Evolutionary conservation across 495 filamentous ascomycete genomes (phyloP).

Genomic region (Cladorrhinum samala): DNA sequence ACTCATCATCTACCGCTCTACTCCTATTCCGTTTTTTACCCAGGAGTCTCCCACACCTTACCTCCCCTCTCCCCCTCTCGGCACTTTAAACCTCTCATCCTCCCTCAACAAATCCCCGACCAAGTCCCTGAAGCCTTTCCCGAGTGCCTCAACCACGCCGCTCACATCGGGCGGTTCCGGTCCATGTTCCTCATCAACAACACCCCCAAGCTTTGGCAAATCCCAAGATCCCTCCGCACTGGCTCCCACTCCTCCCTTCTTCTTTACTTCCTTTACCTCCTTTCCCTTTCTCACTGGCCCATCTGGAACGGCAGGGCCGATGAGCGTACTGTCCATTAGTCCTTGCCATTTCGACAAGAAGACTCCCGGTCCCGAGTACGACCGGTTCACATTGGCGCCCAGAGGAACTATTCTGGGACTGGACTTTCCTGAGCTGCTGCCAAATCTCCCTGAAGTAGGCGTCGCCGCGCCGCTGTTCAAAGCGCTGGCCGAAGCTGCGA

Average conservation of each 20-base stretch:
- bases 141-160: slow-evolving; percentile 32
- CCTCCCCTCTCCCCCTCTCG: too few species aligned
- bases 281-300: slow-evolving; percentile 46
- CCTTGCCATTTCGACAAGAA: slow-evolving; percentile 59
- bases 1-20: too few species aligned
- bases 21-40: too few species aligned
- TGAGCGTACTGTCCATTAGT: slow-evolving; percentile 51
- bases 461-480: slow-evolving; percentile 3
- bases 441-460: not conserved
- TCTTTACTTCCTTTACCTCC: slow-evolving; percentile 43
- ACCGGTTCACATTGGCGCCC: not conserved
- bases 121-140: slow-evolving; percentile 28
- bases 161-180: slow-evolving; percentile 32
- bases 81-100: not conserved
- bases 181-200: slow-evolving; percentile 14
- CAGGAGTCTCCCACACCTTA: too few species aligned
- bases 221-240: slow-evolving; percentile 23
- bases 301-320: slow-evolving; percentile 45
- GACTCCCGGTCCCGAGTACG: slow-evolving; percentile 50
- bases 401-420: not conserved
- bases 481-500: slow-evolving; percentile 9
- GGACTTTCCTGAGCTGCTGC: not conserved
- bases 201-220: slow-evolving; percentile 6
- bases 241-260: slow-evolving; percentile 40
- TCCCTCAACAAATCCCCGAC: slow-evolving; percentile 19